Conservation (phyloP, 2,329 filamentous ascomycete genomes). For the Xylariaceae sp. region DNA sequence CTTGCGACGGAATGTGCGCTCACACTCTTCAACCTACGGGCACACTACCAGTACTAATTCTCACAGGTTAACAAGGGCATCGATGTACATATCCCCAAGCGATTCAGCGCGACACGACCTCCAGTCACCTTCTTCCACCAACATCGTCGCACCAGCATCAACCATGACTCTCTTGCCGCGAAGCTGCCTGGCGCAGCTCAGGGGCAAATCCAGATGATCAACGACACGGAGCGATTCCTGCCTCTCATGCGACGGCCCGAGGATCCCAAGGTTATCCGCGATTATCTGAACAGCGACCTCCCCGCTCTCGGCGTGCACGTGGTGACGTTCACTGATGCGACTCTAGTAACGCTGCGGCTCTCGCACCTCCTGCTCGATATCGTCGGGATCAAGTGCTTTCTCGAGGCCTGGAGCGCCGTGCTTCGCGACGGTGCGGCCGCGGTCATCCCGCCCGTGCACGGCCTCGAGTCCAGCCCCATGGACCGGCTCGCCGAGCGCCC, state of each 20-base stretch:
- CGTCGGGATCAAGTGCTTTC: constrained; percentile 31
- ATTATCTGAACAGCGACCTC: constrained; percentile 33
- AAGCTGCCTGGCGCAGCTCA: constrained; percentile 1
- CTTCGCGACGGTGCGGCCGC: constrained; percentile 29
- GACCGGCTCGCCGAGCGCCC: too few relatives aligned
- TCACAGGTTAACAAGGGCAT: too few relatives aligned
- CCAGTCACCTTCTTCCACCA: too few relatives aligned
- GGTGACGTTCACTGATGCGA: constrained; percentile 37
- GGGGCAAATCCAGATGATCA: constrained; percentile 19
- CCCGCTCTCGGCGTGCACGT: constrained; percentile 39
- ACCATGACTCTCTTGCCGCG: too few relatives aligned
- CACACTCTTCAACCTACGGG: too few relatives aligned
- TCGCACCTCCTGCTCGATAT: constrained; percentile 38
- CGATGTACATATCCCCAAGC: too few relatives aligned
- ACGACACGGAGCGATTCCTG: constrained; percentile 19
- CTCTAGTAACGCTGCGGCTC: constrained; percentile 35
- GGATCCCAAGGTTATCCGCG: constrained; percentile 24
- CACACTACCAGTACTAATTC: too few relatives aligned
- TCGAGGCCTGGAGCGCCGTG: constrained; percentile 37
- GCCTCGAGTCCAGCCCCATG: too few relatives aligned
- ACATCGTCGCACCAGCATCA: too few relatives aligned
- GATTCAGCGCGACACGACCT: too few relatives aligned
- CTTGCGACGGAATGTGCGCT: constrained; percentile 3
- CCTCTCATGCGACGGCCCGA: constrained; percentile 13
- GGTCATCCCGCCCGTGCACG: too few relatives aligned